These are phyloP conservation scores for Henckelia pumila DNA, from an alignment of 257 asterid genomes.

Conservation along the genomic window DNA sequence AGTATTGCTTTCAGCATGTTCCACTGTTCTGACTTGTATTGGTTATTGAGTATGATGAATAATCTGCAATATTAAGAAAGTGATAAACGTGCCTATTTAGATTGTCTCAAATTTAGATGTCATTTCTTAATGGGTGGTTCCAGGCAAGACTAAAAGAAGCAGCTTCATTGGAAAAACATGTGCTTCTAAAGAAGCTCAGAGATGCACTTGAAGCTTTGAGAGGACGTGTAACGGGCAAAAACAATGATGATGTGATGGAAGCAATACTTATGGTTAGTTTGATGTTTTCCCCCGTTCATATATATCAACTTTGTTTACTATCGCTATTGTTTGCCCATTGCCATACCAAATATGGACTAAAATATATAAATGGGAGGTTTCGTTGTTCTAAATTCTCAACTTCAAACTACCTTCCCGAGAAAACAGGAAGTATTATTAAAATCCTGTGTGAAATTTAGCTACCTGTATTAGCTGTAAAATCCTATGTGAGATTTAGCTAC, in stretches of 20 bases:
- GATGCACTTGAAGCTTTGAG: slow-evolving; percentile 80
- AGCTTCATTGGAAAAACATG: slow-evolving; percentile 87
- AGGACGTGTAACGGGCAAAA: slow-evolving; percentile 83
- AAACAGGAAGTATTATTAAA: not conserved
- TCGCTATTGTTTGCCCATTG: not conserved
- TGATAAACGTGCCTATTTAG: not conserved
- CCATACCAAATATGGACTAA: slow-evolving; percentile 5
- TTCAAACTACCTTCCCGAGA: not conserved
- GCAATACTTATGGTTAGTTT: slow-evolving; percentile 86
- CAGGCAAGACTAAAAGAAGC: slow-evolving; percentile 89
- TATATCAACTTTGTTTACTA: slow-evolving; percentile 5
- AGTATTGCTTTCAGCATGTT: not conserved
- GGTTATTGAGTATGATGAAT: not conserved
- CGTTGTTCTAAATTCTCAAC: not conserved
- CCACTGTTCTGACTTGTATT: slow-evolving; percentile 1
- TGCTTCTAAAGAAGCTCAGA: slow-evolving; percentile 80
- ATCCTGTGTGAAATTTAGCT: not conserved
- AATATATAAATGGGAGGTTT: not conserved
- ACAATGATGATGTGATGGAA: slow-evolving; percentile 87
- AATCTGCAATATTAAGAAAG: not conserved
- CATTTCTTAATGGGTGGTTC: slow-evolving; percentile 21
- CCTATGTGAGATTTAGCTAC: not conserved
- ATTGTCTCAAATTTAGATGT: slow-evolving; percentile 7
- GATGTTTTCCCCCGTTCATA: not conserved
- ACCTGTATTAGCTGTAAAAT: not conserved